phyloP scores from a whole-genome alignment of 129 eudicot species.

The Erigeron canadensis region DNA sequence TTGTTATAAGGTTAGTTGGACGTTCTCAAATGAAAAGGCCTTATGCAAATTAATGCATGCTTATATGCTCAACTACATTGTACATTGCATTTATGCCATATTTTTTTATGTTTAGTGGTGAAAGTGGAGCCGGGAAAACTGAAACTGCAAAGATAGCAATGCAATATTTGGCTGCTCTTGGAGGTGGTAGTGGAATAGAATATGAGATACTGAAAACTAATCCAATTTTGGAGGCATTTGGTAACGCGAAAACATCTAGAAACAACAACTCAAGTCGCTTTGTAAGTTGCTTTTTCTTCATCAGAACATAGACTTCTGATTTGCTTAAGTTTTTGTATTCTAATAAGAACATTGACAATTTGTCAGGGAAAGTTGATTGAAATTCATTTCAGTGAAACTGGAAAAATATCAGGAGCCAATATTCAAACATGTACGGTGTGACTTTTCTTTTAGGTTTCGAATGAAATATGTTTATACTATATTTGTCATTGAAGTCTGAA shows the following conservation, averaged over 20 bases:
- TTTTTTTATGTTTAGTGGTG: slow-evolving; percentile 59
- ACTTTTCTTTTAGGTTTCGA: slow-evolving; percentile 6
- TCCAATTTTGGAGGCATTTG: slow-evolving; percentile 95
- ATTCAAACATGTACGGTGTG: slow-evolving; percentile 88
- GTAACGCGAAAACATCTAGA: slow-evolving; percentile 92
- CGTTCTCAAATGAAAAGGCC: not conserved
- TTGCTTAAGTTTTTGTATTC: slow-evolving; percentile 1
- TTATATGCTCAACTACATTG: not conserved
- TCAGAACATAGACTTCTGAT: slow-evolving; percentile 8
- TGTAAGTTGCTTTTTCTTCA: slow-evolving; percentile 53
- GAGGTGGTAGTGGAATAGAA: slow-evolving; percentile 98
- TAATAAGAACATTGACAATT: slow-evolving; percentile 21
- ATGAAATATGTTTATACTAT: not conserved
- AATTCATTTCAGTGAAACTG: slow-evolving; percentile 97
- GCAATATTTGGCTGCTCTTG: slow-evolving; percentile 99
- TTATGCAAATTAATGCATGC: not conserved
- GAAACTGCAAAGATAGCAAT: slow-evolving; percentile 99
- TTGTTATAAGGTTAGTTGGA: slow-evolving; percentile 86
- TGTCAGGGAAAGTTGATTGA: slow-evolving; percentile 93
- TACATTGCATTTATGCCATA: not conserved
- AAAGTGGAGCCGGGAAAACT: slow-evolving; percentile 98
- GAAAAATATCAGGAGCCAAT: slow-evolving; percentile 94
- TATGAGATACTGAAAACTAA: slow-evolving; percentile 83
- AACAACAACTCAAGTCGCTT: slow-evolving; percentile 97
- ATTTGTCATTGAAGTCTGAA: slow-evolving; percentile 9